A percentile compares a stretch with the other conserved stretches of the same genome.
phyloP scores from a whole-genome alignment of 805 yeast species.

The Sungouiozyma ichnusensis region DNA sequence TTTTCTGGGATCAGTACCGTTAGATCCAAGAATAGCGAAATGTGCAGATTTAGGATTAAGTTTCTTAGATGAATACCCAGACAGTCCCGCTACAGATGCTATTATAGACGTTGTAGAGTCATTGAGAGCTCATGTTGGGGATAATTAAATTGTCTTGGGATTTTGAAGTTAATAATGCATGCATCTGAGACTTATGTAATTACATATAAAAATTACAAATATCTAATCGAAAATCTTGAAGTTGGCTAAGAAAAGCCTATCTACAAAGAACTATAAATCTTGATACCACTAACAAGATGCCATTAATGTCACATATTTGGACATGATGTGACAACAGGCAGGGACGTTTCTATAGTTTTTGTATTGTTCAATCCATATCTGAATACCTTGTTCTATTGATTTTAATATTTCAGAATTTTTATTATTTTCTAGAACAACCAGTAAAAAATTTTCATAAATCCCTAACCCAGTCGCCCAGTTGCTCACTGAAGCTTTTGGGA shows the following conservation, averaged over 20 bases:
- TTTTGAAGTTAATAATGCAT: neutral
- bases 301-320: conserved; percentile 30
- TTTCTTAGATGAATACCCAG: conserved; percentile 75
- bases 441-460: conserved; percentile 42
- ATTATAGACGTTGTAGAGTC: conserved; percentile 73
- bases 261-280: neutral
- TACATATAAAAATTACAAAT: no score
- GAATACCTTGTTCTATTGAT: conserved; percentile 37
- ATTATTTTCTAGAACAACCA: conserved; percentile 20
- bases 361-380: conserved; percentile 30
- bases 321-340: conserved; percentile 45
- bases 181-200: neutral
- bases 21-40: conserved; percentile 89
- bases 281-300: neutral
- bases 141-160: conserved; percentile 7
- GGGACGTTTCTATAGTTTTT: conserved; percentile 25
- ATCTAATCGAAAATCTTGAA: no score
- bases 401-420: conserved; percentile 24
- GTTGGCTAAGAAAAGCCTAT: no score
- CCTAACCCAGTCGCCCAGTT: conserved; percentile 52
- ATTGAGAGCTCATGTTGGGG: conserved; percentile 46
- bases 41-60: conserved; percentile 81
- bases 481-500: conserved; percentile 35
- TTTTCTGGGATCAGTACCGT: conserved; percentile 85
- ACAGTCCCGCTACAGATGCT: conserved; percentile 86